phyloP scores from a whole-genome alignment of 139 green algal species.

The Coelastrella sp. region DNA sequence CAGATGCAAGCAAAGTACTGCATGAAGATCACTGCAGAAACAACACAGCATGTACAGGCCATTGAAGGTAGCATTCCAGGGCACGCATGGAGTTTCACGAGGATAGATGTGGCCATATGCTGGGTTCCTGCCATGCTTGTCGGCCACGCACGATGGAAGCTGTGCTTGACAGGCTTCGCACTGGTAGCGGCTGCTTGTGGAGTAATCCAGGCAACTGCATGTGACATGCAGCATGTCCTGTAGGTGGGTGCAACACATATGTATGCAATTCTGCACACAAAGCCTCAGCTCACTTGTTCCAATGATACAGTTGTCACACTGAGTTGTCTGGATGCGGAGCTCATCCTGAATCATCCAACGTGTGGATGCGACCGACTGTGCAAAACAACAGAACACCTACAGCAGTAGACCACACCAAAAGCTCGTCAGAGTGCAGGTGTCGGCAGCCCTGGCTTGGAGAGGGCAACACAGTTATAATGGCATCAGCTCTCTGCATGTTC shows the following conservation, averaged over 20 bases:
- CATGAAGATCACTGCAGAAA: conserved; percentile 49
- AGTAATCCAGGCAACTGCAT: too few species aligned
- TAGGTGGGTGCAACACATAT: not conserved
- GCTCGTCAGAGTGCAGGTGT: not conserved
- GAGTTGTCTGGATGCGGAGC: conserved; percentile 65
- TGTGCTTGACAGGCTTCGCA: too few species aligned
- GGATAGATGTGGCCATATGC: too few species aligned
- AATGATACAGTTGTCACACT: conserved; percentile 92
- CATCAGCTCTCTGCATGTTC: too few species aligned
- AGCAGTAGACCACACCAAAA: not conserved
- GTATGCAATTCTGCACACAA: not conserved
- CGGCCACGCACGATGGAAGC: too few species aligned
- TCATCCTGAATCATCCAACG: conserved; percentile 92
- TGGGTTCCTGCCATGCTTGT: too few species aligned
- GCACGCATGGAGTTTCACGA: too few species aligned
- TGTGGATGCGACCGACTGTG: conserved; percentile 64
- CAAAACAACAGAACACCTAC: conserved; percentile 73
- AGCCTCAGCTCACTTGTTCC: conserved; percentile 61
- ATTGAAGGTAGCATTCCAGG: too few species aligned
- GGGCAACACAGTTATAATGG: too few species aligned
- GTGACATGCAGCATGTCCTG: too few species aligned
- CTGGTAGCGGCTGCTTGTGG: too few species aligned
- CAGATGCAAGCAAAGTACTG: conserved; percentile 93
- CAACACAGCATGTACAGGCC: not conserved
- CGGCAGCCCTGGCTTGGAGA: too few species aligned